Evolutionary conservation across 2,329 filamentous ascomycete species (phyloP), one percentile per base, ranked within the genome.

Genomic region (Ascochyta pisi): DNA sequence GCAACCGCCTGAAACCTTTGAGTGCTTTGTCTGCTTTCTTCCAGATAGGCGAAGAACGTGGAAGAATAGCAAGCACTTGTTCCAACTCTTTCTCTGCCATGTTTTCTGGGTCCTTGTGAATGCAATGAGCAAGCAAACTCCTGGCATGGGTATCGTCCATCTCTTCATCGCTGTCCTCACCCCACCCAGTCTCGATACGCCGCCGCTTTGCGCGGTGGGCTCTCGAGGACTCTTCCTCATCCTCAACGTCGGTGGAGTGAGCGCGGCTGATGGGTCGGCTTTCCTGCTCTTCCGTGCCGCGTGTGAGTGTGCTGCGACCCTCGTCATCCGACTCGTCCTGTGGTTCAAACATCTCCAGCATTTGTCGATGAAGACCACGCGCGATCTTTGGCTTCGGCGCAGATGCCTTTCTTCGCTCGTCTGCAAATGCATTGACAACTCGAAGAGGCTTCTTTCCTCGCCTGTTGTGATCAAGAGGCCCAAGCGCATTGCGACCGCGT

Each of bases 321-420:
- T 97, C 92, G 63, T 96, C 81, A 51, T 82, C 93, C 62, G 96
- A 93, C 0, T 92, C 96, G 73, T 97, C 91, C 34, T 89, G 90
- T 38, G 91, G 89, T 60, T 89, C 90, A 59, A 89, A 86, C 69
- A 89, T 85, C 62, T 88, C 85, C 62, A 89, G 84, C 59, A 95
- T 81, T 31, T 88, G 86, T 76, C 96, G 89, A 72, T 96, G 92
- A 16, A 98, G 82, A 6, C 91, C 90, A 49, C 92, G 86, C 15
- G 83, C 80, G 23, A 87, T 84, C 58, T 86, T 87, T 71, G 71
- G 83, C 71, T 60, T 84, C 66, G 76, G 84, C 35, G 82, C 76
- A 39, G 80, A 79, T 52, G 79, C 78, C 62, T 83, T 84, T 51
- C 84, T 82, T 53, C 86, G 73, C 84, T 90, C 91, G 58, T 82